Conservation (phyloP, 176 grass and related monocot genomes). For the Avena insularis region DNA sequence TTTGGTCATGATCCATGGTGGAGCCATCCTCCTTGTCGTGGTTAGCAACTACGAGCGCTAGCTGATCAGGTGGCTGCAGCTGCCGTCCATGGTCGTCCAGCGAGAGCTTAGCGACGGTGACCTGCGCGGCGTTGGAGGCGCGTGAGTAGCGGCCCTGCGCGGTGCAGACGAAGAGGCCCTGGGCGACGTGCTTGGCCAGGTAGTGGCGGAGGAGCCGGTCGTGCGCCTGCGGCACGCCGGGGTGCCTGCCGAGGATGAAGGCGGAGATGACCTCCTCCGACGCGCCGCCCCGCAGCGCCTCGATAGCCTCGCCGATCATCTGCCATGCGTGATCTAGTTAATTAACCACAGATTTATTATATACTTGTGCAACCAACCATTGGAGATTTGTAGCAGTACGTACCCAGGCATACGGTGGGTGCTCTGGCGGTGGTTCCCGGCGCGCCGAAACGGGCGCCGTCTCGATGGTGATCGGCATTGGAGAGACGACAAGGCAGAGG, state of each 20-base stretch:
- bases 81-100: not conserved
- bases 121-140: not conserved
- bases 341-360: too few species aligned
- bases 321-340: constrained; percentile 2
- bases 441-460: too few species aligned
- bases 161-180: constrained; percentile 32
- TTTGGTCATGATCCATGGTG: not conserved
- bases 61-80: not conserved
- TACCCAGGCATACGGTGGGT: too few species aligned
- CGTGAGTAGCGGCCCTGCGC: constrained; percentile 24
- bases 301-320: constrained; percentile 61
- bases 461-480: too few species aligned
- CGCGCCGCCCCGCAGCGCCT: constrained; percentile 23
- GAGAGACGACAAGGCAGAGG: not conserved
- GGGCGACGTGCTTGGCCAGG: constrained; percentile 47
- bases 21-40: not conserved
- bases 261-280: constrained; percentile 39
- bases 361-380: too few species aligned
- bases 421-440: too few species aligned
- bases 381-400: too few species aligned
- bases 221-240: constrained; percentile 38
- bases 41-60: not conserved
- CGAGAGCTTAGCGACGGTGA: not conserved
- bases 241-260: constrained; percentile 42
- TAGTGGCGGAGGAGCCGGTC: constrained; percentile 51